A percentile compares a stretch with the other conserved stretches of the same genome.
phyloP scores from a whole-genome alignment of 768 basidiomycete genomes.

The Tulasnella sp. region DNA sequence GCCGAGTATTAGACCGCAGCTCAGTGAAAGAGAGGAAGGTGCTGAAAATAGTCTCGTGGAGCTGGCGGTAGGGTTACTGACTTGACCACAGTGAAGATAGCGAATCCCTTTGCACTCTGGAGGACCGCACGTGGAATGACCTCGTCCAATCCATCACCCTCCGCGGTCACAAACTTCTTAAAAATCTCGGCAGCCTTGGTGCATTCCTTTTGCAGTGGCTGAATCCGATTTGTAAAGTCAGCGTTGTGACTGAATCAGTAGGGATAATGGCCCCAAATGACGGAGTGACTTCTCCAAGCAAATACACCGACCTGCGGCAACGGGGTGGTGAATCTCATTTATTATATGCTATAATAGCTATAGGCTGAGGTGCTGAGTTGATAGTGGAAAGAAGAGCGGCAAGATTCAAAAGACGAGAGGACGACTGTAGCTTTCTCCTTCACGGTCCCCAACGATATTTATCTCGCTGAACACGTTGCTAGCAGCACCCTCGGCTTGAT shows the following conservation, averaged over 20 bases:
- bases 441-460: no score
- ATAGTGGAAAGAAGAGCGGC: neutral
- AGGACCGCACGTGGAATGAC: constrained; percentile 55
- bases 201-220: constrained; percentile 22
- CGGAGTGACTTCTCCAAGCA: neutral
- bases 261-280: neutral
- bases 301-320: constrained; percentile 36
- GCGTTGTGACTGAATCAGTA: no score
- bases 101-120: constrained; percentile 67
- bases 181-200: constrained; percentile 21
- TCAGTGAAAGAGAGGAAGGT: constrained; percentile 36
- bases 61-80: no score
- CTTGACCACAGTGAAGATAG: constrained; percentile 84
- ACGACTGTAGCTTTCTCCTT: no score
- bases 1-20: neutral
- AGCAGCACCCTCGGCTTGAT: no score
- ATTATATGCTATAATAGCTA: neutral
- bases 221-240: neutral
- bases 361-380: neutral
- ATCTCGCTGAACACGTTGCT: no score
- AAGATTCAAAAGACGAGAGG: neutral
- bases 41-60: constrained; percentile 42
- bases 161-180: constrained; percentile 1
- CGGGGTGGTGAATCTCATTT: constrained; percentile 50
- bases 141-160: constrained; percentile 33